Evolutionary conservation across 106 monocot genomes (phyloP).

Genomic region (Dactylorhiza incarnata): DNA sequence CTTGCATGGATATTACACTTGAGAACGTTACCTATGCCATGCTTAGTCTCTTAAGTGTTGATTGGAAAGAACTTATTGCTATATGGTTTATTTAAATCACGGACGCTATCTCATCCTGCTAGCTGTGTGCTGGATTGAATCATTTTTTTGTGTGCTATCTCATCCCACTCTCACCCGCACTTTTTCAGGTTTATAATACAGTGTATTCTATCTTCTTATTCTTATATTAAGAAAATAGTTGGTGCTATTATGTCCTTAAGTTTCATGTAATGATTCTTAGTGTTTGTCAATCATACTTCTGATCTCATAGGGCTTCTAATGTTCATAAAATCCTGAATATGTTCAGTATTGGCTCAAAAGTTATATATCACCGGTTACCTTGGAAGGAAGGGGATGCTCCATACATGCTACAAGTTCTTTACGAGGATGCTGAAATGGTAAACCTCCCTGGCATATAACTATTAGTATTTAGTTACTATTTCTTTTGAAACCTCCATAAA

Average conservation of each 20-base stretch:
- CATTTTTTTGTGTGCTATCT: neutral
- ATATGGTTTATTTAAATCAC: too few species aligned
- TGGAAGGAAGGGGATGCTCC: slow-evolving; percentile 16
- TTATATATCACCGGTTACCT: slow-evolving; percentile 18
- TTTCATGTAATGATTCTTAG: neutral
- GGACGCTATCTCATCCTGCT: neutral
- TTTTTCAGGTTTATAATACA: neutral
- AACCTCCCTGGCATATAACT: neutral
- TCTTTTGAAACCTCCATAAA: neutral
- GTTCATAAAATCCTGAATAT: neutral
- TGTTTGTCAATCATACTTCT: neutral
- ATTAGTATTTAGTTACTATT: neutral
- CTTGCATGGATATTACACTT: too few species aligned
- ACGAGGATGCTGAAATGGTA: slow-evolving; percentile 24
- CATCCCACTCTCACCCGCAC: neutral
- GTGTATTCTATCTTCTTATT: neutral
- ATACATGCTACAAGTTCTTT: slow-evolving; percentile 20
- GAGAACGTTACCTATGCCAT: too few species aligned
- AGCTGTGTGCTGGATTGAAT: neutral
- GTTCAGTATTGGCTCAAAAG: slow-evolving; percentile 10
- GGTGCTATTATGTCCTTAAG: neutral
- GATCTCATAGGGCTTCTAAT: neutral
- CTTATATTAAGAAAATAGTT: neutral
- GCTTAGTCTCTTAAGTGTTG: too few species aligned
- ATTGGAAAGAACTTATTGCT: too few species aligned